Conservation (phyloP, 345 rosid genomes). For the Populus simonii region DNA sequence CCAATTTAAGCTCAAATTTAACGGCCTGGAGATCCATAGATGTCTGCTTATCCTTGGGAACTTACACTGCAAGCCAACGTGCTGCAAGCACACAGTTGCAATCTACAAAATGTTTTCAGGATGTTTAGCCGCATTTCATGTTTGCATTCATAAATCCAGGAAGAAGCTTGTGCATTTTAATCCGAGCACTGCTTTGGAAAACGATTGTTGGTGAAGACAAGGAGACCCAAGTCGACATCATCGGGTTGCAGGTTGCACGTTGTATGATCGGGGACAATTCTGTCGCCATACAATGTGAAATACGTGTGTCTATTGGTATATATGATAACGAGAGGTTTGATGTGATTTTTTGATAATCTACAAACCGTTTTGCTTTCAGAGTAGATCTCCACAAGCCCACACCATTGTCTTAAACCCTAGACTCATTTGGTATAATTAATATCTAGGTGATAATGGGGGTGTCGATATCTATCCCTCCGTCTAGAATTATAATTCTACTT, state of each 20-base stretch:
- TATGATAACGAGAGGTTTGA: background rate
- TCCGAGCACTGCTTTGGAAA: background rate
- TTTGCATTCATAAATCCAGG: background rate
- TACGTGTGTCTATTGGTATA: background rate
- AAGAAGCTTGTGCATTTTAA: background rate
- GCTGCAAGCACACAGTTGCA: background rate
- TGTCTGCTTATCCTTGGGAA: background rate
- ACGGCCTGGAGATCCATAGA: background rate
- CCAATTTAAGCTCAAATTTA: background rate
- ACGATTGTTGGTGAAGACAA: background rate
- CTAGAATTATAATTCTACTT: too few species aligned
- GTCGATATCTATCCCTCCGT: background rate
- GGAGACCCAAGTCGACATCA: background rate
- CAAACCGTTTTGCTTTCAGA: background rate
- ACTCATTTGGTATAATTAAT: background rate
- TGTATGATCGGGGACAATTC: background rate
- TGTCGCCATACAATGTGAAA: background rate
- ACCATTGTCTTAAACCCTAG: background rate
- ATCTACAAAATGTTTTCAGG: background rate
- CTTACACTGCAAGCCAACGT: background rate
- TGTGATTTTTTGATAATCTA: background rate
- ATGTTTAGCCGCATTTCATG: background rate
- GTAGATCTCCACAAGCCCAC: background rate
- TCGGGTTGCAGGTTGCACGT: background rate
- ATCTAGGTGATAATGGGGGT: background rate